A percentile compares a stretch with the other conserved stretches of the same genome.
Evolutionary conservation across 2,329 filamentous ascomycete species (phyloP).

Genomic region (Fusarium annulatum): DNA sequence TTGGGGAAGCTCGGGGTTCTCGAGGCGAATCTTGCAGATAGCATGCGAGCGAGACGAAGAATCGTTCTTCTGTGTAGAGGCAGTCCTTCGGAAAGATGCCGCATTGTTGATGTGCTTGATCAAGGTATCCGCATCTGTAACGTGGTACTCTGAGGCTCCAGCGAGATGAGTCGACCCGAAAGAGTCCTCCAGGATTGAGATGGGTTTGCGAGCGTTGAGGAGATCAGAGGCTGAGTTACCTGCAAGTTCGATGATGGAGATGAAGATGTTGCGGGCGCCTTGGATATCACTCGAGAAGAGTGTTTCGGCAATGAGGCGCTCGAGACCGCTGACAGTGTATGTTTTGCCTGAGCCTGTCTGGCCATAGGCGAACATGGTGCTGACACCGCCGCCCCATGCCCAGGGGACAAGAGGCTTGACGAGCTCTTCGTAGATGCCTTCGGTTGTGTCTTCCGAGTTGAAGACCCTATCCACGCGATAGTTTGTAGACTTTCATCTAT

Average conservation of each 20-base stretch:
- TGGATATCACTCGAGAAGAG: constrained; percentile 45
- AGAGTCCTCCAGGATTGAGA: constrained; percentile 59
- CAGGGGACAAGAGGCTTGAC: constrained; percentile 57
- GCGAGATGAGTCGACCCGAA: constrained; percentile 57
- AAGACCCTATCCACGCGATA: constrained; percentile 53
- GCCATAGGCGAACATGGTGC: constrained; percentile 62
- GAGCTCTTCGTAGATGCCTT: constrained; percentile 55
- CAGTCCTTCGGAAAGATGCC: constrained; percentile 54
- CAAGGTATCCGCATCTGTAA: constrained; percentile 46
- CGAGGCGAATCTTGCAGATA: constrained; percentile 59
- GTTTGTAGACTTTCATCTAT: constrained; percentile 45
- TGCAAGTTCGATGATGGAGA: constrained; percentile 55
- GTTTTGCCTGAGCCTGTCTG: constrained; percentile 63
- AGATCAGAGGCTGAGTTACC: constrained; percentile 54
- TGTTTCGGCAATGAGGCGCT: constrained; percentile 53
- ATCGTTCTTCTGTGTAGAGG: constrained; percentile 58
- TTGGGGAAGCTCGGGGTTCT: constrained; percentile 43
- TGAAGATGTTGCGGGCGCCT: constrained; percentile 47
- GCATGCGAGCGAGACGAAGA: constrained; percentile 61
- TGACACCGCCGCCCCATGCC: constrained; percentile 59
- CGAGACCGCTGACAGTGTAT: constrained; percentile 55
- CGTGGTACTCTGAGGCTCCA: constrained; percentile 54
- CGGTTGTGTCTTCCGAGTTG: constrained; percentile 49
- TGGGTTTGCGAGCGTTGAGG: constrained; percentile 54
- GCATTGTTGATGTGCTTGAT: constrained; percentile 52